Conservation (phyloP, 2,329 filamentous ascomycete species). For the Colletotrichum salicis region DNA sequence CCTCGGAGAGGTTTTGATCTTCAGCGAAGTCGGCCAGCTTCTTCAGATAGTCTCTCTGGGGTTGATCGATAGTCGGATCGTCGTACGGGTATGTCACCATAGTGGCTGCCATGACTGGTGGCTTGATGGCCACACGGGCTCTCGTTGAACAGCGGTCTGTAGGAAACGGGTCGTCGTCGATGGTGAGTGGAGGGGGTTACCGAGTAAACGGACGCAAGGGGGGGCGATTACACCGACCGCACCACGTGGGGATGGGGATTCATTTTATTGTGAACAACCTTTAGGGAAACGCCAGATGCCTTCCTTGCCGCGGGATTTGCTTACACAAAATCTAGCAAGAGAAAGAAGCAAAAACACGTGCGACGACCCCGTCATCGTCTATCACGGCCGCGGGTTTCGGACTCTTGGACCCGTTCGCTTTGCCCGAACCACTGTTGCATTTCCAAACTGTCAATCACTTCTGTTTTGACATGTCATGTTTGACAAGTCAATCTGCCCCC, state of each 20-base stretch:
- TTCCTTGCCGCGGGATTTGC: not conserved
- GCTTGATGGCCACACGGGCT: slow-evolving; percentile 26
- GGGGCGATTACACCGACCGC: not conserved
- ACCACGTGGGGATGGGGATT: slow-evolving; percentile 20
- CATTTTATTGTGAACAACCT: slow-evolving; percentile 15
- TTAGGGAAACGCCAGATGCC: not conserved
- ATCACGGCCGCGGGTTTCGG: not conserved
- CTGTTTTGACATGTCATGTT: slow-evolving; percentile 18
- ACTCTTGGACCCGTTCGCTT: not conserved
- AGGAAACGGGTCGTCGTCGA: not conserved
- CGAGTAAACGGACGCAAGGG: slow-evolving; percentile 8
- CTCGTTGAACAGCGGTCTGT: not conserved
- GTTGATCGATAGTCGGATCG: slow-evolving; percentile 18
- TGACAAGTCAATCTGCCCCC: slow-evolving; percentile 8
- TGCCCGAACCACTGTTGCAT: not conserved
- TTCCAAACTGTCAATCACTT: slow-evolving; percentile 6
- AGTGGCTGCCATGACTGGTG: slow-evolving; percentile 22
- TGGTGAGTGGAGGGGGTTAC: not conserved
- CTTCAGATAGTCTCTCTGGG: slow-evolving; percentile 26
- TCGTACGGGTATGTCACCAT: slow-evolving; percentile 26
- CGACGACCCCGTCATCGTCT: not conserved
- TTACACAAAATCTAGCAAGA: not conserved
- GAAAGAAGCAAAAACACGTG: slow-evolving; percentile 11
- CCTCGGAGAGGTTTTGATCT: slow-evolving; percentile 24
- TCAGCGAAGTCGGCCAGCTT: slow-evolving; percentile 25